Percentiles rank a stretch among this genome's conserved stretches.
Evolutionary conservation across 208 protist genomes (phyloP).

Genomic region (Leishmania amazonensis): DNA sequence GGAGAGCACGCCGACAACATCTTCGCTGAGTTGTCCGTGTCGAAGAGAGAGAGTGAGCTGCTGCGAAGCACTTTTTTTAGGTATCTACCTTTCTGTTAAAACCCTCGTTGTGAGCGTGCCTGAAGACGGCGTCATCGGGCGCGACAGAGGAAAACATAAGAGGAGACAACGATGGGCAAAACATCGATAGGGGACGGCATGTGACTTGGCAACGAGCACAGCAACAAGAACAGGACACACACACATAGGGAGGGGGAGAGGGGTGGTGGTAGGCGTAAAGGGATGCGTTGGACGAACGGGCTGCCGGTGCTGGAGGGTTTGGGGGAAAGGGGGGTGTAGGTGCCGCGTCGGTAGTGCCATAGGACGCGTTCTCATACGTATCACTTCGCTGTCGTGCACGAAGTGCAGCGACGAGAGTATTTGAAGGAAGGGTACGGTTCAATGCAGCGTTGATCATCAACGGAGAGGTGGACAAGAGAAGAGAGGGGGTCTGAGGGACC

Average conservation of each 20-base stretch:
- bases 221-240: background rate
- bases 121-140: background rate
- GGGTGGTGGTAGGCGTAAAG: background rate
- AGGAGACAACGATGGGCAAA: background rate
- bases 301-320: background rate
- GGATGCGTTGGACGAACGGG: background rate
- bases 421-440: background rate
- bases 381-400: background rate
- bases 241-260: background rate
- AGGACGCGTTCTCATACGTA: background rate
- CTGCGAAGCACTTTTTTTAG: background rate
- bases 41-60: background rate
- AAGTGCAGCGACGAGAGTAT: background rate
- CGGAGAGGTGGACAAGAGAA: background rate
- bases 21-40: background rate
- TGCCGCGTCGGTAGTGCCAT: background rate
- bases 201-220: background rate
- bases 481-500: background rate
- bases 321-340: background rate
- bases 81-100: background rate
- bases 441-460: background rate
- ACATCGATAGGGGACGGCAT: background rate
- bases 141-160: background rate
- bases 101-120: background rate
- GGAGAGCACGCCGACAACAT: background rate